Evolutionary conservation across 768 basidiomycete species (phyloP).

Genomic region (Lactarius deliciosus): DNA sequence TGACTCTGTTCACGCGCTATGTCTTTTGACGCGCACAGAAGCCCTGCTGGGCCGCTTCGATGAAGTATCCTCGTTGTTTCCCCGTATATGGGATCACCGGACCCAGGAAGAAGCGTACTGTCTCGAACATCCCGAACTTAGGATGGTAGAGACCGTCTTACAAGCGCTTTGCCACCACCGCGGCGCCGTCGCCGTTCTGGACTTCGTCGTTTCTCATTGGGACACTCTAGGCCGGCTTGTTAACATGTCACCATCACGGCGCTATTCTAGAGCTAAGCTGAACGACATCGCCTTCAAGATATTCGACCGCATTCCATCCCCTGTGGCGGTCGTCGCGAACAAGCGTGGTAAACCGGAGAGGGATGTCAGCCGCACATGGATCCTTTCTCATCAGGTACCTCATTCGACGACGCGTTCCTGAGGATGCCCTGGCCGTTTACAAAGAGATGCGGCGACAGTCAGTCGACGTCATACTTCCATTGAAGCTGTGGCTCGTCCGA

Average conservation of each 20-base stretch:
- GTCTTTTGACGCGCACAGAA: slow-evolving; percentile 24
- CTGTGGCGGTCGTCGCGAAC: slow-evolving; percentile 15
- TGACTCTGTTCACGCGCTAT: slow-evolving; percentile 12
- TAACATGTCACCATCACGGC: slow-evolving; percentile 8
- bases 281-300: slow-evolving; percentile 14
- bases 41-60: slow-evolving; percentile 24
- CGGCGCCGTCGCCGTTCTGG: slow-evolving; percentile 22
- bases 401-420: slow-evolving; percentile 22
- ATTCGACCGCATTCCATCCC: slow-evolving; percentile 23
- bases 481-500: slow-evolving; percentile 25
- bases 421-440: slow-evolving; percentile 28
- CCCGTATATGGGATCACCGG: slow-evolving; percentile 2
- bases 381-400: slow-evolving; percentile 22
- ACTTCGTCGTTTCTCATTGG: slow-evolving; percentile 25
- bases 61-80: slow-evolving; percentile 10
- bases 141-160: slow-evolving; percentile 21
- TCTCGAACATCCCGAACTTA: slow-evolving; percentile 1
- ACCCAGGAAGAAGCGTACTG: not conserved
- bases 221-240: slow-evolving; percentile 14
- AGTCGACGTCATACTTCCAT: not conserved
- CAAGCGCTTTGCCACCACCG: slow-evolving; percentile 18
- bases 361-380: slow-evolving; percentile 13
- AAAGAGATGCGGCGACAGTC: slow-evolving; percentile 24
- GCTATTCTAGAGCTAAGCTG: not conserved
- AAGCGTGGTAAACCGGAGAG: not conserved